These are phyloP conservation scores for Miamiensis avidus DNA, from an alignment of 169 alveolate genomes.

Conservation along the genomic window DNA sequence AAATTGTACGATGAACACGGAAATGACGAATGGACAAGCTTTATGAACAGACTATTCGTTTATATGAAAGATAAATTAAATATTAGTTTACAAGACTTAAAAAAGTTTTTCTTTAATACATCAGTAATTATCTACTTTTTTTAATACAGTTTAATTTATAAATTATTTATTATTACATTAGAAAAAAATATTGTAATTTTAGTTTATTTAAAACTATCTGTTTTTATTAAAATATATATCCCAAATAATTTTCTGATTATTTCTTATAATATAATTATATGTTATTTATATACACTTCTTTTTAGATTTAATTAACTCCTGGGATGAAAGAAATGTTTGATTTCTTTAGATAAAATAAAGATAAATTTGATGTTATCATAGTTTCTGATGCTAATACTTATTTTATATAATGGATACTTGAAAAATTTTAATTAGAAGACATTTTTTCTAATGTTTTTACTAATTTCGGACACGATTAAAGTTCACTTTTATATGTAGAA, in stretches of 20 bases:
- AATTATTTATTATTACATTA: too few relatives aligned
- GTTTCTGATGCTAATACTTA: neutral
- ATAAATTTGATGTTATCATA: neutral
- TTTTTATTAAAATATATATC: too few relatives aligned
- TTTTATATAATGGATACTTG: neutral
- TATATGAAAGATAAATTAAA: neutral
- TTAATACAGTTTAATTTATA: too few relatives aligned
- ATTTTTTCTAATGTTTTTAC: neutral
- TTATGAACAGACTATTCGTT: neutral
- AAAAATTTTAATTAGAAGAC: too few relatives aligned
- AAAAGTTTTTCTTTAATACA: neutral
- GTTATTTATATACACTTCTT: too few relatives aligned
- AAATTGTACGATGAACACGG: neutral
- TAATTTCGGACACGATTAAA: neutral
- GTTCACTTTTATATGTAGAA: too few relatives aligned
- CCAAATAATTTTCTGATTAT: too few relatives aligned
- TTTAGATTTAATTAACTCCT: neutral
- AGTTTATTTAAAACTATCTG: too few relatives aligned
- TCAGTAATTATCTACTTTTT: too few relatives aligned
- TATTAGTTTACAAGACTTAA: too few relatives aligned
- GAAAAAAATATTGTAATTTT: too few relatives aligned
- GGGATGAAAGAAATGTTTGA: neutral
- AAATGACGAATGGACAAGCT: neutral
- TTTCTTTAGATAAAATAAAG: neutral
- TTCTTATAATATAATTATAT: neutral